A percentile compares a stretch with the other conserved stretches of the same genome.
These are phyloP conservation scores for Fusarium sp. DNA, from an alignment of 2,329 filamentous ascomycete genomes.

Conservation along the genomic window DNA sequence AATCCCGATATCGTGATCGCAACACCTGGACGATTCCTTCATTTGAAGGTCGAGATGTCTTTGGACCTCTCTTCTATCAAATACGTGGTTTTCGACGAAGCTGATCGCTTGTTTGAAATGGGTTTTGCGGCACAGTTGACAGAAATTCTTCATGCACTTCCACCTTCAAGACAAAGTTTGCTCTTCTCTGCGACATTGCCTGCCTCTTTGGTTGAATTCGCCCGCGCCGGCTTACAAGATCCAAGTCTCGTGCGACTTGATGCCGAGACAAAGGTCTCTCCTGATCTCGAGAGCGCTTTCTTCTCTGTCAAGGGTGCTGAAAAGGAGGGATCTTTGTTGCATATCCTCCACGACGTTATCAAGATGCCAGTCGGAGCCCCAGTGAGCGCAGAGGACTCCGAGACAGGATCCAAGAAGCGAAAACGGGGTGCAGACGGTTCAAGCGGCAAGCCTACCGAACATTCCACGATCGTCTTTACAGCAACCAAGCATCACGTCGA, in stretches of 20 bases:
- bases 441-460: constrained; percentile 76
- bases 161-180: constrained; percentile 84
- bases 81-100: constrained; percentile 98
- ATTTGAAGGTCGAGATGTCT: constrained; percentile 96
- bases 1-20: constrained; percentile 99
- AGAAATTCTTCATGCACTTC: constrained; percentile 91
- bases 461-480: constrained; percentile 94
- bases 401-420: constrained; percentile 71
- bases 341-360: constrained; percentile 91
- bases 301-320: constrained; percentile 92
- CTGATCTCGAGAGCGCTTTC: constrained; percentile 94
- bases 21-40: constrained; percentile 93
- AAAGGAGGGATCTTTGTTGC: constrained; percentile 90
- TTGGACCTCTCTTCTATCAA: constrained; percentile 89
- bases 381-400: constrained; percentile 57
- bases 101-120: constrained; percentile 97
- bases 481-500: constrained; percentile 98
- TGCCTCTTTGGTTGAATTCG: constrained; percentile 94
- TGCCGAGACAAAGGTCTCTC: constrained; percentile 94
- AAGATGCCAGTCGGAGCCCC: constrained; percentile 80
- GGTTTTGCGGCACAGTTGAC: constrained; percentile 93
- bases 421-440: constrained; percentile 68
- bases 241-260: constrained; percentile 90
- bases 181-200: constrained; percentile 96
- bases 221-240: constrained; percentile 90